Conservation (phyloP, 1,139 yeast species). For the Blastobotrys illinoisensis region DNA sequence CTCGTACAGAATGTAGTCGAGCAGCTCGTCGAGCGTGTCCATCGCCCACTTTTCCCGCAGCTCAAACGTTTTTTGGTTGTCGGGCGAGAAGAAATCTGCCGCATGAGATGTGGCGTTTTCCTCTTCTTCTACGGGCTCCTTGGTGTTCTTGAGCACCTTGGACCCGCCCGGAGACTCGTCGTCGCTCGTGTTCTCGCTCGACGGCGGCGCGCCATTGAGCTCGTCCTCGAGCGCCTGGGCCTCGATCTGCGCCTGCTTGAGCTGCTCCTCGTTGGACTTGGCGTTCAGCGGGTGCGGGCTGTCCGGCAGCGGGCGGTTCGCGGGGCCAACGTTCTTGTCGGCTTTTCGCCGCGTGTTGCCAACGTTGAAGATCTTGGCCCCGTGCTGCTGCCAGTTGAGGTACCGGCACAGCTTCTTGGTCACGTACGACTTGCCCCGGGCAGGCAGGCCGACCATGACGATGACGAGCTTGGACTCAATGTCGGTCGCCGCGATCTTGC, state of each 20-base stretch:
- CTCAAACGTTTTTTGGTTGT: constrained; percentile 56
- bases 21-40: constrained; percentile 80
- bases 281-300: constrained; percentile 59
- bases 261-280: constrained; percentile 5
- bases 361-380: constrained; percentile 84
- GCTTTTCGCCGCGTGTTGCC: constrained; percentile 87
- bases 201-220: constrained; percentile 7
- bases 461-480: constrained; percentile 81
- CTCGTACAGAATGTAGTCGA: constrained; percentile 74
- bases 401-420: constrained; percentile 85
- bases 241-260: constrained; percentile 1
- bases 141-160: background rate
- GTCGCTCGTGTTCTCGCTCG: background rate
- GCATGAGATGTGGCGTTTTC: constrained; percentile 36
- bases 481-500: constrained; percentile 64
- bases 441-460: constrained; percentile 92
- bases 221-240: constrained; percentile 10
- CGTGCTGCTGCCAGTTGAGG: constrained; percentile 88
- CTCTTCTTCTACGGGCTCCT: background rate
- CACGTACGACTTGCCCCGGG: constrained; percentile 70
- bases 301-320: constrained; percentile 66
- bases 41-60: constrained; percentile 93
- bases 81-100: constrained; percentile 85
- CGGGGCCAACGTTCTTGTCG: constrained; percentile 60
- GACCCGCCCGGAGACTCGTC: background rate